Evolutionary conservation across 2,329 filamentous ascomycete genomes (phyloP).

Genomic region (Endoconidiophora laricicola): DNA sequence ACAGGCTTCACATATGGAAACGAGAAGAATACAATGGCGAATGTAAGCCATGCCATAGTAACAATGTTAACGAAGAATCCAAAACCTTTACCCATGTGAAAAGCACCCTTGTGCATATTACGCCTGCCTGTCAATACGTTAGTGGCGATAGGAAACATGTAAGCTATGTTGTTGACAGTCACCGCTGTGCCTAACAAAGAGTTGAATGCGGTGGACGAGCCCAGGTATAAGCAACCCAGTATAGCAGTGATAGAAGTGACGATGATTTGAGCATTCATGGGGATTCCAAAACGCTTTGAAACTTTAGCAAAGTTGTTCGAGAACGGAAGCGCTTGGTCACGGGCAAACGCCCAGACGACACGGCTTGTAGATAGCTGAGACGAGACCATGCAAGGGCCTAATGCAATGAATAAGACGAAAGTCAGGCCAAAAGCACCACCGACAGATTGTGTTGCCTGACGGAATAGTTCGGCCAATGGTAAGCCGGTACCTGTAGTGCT

Average conservation of each 20-base stretch:
- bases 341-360: constrained; percentile 27
- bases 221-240: constrained; percentile 27
- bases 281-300: constrained; percentile 21
- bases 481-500: constrained; percentile 26
- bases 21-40: constrained; percentile 28
- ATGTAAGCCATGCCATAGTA: constrained; percentile 23
- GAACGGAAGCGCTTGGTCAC: constrained; percentile 26
- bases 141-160: constrained; percentile 28
- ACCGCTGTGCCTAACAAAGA: constrained; percentile 23
- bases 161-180: constrained; percentile 29
- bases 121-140: constrained; percentile 25
- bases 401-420: constrained; percentile 26
- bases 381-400: constrained; percentile 25
- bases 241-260: constrained; percentile 21
- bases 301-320: constrained; percentile 24
- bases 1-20: constrained; percentile 27
- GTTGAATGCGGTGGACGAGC: constrained; percentile 28
- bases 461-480: constrained; percentile 29
- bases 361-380: constrained; percentile 22
- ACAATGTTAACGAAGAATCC: constrained; percentile 23
- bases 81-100: constrained; percentile 20
- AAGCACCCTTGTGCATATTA: constrained; percentile 25
- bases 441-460: constrained; percentile 24
- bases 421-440: constrained; percentile 26
- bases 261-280: constrained; percentile 23